Conservation (phyloP, 2,329 filamentous ascomycete genomes). For the Colletotrichum viniferum region DNA sequence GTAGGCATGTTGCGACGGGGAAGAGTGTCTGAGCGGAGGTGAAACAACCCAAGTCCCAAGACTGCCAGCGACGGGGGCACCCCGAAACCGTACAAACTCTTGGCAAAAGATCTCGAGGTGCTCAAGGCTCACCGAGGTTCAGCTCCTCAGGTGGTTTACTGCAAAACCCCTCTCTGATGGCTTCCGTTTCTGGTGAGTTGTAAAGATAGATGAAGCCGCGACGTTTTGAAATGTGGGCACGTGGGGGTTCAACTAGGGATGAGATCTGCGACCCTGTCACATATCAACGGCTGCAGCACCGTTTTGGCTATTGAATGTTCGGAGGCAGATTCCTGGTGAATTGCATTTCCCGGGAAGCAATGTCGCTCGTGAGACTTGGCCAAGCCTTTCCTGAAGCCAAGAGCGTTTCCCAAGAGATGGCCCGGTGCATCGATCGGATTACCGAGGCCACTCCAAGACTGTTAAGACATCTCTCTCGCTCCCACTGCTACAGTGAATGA, state of each 20-base stretch:
- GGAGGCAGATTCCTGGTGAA: background rate
- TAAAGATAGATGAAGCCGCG: conserved; percentile 18
- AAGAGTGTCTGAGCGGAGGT: conserved; percentile 17
- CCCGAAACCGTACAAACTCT: conserved; percentile 7
- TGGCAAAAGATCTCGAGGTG: background rate
- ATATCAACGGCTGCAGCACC: background rate
- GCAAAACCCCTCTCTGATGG: background rate
- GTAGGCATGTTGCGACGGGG: background rate
- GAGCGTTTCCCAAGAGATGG: background rate
- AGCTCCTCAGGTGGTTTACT: background rate
- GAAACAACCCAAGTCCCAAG: conserved; percentile 20
- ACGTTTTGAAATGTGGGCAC: conserved; percentile 3
- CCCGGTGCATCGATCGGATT: background rate
- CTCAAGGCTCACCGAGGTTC: background rate
- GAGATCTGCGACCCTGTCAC: conserved; percentile 15
- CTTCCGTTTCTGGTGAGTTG: background rate
- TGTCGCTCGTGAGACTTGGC: background rate
- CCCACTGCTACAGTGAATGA: background rate
- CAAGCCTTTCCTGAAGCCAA: background rate
- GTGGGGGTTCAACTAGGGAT: background rate
- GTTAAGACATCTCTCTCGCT: conserved; percentile 4
- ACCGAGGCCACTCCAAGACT: conserved; percentile 18
- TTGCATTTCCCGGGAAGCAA: background rate
- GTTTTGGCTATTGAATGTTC: background rate
- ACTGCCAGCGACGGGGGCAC: background rate